A percentile compares a stretch with the other conserved stretches of the same genome.
Evolutionary conservation across 208 protist genomes (phyloP).

Genomic region (Leishmania martiniquensis): DNA sequence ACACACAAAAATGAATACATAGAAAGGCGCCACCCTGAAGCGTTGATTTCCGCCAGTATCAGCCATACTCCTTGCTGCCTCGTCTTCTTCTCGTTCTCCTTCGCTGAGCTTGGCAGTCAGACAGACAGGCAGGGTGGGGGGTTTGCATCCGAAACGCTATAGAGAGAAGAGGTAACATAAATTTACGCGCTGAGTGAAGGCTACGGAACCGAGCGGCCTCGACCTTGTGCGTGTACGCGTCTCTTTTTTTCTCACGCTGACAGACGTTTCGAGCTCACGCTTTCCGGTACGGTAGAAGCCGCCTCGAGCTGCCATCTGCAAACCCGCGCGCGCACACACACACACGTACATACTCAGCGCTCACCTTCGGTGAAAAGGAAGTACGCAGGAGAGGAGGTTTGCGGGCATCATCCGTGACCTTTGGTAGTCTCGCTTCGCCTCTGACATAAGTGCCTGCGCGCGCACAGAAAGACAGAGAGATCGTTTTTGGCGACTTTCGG

Average conservation of each 20-base stretch:
- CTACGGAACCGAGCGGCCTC: background rate
- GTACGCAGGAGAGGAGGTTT: too few species aligned
- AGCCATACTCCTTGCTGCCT: background rate
- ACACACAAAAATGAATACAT: too few species aligned
- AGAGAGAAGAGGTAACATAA: background rate
- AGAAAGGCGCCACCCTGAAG: too few species aligned
- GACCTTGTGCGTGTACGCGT: background rate
- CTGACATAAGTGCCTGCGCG: background rate
- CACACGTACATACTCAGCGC: background rate
- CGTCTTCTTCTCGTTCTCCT: background rate
- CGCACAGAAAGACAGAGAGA: background rate
- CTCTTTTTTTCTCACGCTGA: background rate
- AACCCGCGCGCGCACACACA: background rate
- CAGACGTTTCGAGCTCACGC: background rate
- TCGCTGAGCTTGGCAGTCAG: too few species aligned
- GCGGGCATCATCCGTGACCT: background rate
- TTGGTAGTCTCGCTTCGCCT: background rate
- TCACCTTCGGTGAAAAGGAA: background rate
- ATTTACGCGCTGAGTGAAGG: background rate
- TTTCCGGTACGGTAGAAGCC: background rate
- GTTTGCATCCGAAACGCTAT: too few species aligned
- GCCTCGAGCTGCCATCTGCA: background rate
- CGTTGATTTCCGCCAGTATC: background rate
- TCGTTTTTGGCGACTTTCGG: background rate
- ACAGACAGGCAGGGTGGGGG: too few species aligned